Conservation (phyloP, 2,329 filamentous ascomycete genomes). For the Arthroderma sp. region DNA sequence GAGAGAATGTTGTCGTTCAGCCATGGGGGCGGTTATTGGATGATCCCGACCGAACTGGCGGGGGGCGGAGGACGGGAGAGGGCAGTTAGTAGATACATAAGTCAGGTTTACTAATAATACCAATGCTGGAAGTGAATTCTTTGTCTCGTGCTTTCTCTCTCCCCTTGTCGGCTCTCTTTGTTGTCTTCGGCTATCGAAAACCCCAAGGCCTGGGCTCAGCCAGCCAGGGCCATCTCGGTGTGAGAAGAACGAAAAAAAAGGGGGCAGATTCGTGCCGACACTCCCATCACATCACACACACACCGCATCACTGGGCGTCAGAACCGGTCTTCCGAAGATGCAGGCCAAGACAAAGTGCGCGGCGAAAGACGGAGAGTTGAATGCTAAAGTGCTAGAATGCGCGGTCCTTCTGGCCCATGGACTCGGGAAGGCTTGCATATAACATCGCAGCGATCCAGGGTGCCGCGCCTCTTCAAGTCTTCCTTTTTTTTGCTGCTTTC, state of each 20-base stretch:
- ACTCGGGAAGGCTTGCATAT: neutral
- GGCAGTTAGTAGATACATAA: neutral
- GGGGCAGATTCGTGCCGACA: neutral
- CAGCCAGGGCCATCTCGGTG: neutral
- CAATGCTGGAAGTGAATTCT: neutral
- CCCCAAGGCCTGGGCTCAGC: neutral
- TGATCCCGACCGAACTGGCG: neutral
- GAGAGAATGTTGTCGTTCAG: neutral
- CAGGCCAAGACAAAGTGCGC: neutral
- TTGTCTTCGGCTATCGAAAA: neutral
- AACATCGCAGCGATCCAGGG: neutral
- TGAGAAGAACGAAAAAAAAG: neutral
- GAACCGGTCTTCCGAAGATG: neutral
- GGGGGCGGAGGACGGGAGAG: neutral
- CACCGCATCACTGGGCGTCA: neutral
- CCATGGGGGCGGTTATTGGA: neutral
- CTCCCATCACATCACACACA: conserved; percentile 1
- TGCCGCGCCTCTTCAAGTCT: too few species aligned
- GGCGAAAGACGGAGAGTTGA: neutral
- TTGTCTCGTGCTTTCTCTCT: neutral
- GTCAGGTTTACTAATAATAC: neutral
- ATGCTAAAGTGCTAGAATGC: neutral
- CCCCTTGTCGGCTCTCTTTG: neutral
- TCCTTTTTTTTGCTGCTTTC: too few species aligned
- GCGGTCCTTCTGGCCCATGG: neutral